Percentiles rank a stretch among this genome's conserved stretches.
Conservation (phyloP, 441 rosid genomes). For the Kokia cookei region DNA sequence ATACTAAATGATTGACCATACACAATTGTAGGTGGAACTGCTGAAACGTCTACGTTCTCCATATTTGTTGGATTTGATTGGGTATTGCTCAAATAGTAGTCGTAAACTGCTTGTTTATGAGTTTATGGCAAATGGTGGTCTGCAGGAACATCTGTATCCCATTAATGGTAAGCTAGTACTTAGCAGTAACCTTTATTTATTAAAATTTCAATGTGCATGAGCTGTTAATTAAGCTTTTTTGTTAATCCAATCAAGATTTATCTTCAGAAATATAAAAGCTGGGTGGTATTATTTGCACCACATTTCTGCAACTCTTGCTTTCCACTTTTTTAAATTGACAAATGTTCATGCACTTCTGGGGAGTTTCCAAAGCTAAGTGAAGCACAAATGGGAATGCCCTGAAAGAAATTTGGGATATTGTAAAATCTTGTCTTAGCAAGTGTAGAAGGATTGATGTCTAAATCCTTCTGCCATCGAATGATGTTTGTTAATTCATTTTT, state of each 20-base stretch:
- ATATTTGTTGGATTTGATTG: constrained; percentile 72
- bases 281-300: neutral
- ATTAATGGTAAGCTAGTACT: constrained; percentile 34
- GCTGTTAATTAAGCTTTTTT: neutral
- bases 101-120: constrained; percentile 67
- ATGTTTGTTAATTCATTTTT: neutral
- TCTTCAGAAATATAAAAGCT: neutral
- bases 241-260: neutral
- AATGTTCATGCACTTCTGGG: neutral
- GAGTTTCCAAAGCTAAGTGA: neutral
- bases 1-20: constrained; percentile 5
- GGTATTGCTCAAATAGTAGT: constrained; percentile 72
- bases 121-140: constrained; percentile 67
- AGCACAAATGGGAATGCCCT: neutral
- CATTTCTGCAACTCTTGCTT: neutral
- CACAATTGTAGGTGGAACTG: constrained; percentile 58
- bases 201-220: neutral
- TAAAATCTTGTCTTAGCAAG: neutral
- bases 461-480: neutral
- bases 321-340: neutral
- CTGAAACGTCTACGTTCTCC: constrained; percentile 68
- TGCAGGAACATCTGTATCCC: constrained; percentile 74
- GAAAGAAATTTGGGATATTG: neutral
- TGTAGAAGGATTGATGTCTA: neutral
- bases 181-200: neutral